Evolutionary conservation across 2,329 filamentous ascomycete genomes (phyloP), one percentile per base, ranked within the genome.

Genomic region (Ophiocordyceps camponoti-leonardi): DNA sequence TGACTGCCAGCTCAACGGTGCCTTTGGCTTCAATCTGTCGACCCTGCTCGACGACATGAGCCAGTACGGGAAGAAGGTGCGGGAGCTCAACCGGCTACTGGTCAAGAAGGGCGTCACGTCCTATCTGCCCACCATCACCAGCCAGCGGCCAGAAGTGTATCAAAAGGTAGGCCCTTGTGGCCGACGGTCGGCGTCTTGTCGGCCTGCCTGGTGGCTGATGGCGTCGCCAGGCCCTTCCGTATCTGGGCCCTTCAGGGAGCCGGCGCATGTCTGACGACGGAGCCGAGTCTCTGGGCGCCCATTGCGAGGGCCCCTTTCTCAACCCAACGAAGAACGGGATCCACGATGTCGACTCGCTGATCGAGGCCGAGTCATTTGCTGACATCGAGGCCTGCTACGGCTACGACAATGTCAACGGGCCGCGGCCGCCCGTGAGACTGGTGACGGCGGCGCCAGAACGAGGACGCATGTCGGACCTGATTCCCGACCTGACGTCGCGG

Each of bases 21-120:
- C 84, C 11, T 90, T 87, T 56, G 87, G 87, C 47, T 93, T 94
- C 68, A 90, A 94, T 67, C 94, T 93, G 61, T 92, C 86, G 3
- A 77, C 79, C 1, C 69, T 86, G 11, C 77, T 83, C n/a, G 71
- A 79, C 16, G 76, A 82, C 54, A 77, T 74, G 62, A 64, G 69
- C 28, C 69, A 73, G 44, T 94, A 93, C 55, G 74, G 75, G 47
- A 81, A 85, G 60, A 79, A 77, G n/a, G 66, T 94, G 44, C 70
- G 69, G 50, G 69, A 77, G 47, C 71, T 90, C 49, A 92, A 92
- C 62, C 75, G 69, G 51, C 71, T 74, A 28, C 69, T 95, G 45
- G 72, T 87, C 28, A 66, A 75, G 53, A 93, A 83, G 1, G 87
- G 88, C 43, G 86, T 95, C 40, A 95, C 87, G 7, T 86, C 83